Evolutionary conservation across 352 stramenopile species (phyloP).

Genomic region (Pythium monospermum): DNA sequence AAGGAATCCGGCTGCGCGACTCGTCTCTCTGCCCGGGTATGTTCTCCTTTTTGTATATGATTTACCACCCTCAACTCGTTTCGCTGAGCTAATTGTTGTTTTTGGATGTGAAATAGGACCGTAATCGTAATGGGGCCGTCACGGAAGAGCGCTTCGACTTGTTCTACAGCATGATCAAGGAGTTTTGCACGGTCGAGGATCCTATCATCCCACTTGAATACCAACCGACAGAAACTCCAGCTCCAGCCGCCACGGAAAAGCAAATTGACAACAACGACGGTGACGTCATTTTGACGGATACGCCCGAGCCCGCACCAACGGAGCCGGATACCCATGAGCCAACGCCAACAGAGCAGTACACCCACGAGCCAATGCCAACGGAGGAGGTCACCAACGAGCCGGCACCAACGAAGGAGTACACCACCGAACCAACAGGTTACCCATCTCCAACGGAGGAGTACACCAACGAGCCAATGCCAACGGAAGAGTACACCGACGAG

Average conservation of each 20-base stretch:
- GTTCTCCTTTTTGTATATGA: too few relatives aligned
- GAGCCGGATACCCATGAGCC: not conserved
- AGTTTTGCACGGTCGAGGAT: slow-evolving; percentile 4
- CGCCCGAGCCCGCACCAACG: not conserved
- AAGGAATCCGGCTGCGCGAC: slow-evolving; percentile 1
- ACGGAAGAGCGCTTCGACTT: slow-evolving; percentile 1
- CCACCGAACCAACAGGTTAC: too few relatives aligned
- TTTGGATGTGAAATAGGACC: not conserved
- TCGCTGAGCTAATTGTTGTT: too few relatives aligned
- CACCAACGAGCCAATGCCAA: not conserved
- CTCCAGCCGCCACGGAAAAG: not conserved
- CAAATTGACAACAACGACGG: not conserved
- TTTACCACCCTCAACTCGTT: too few relatives aligned
- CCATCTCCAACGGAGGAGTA: not conserved
- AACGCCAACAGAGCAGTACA: not conserved
- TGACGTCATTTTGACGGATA: not conserved
- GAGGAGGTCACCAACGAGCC: not conserved
- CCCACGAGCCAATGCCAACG: not conserved
- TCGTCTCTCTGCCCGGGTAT: not conserved
- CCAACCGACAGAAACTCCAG: slow-evolving; percentile 1
- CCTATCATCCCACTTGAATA: slow-evolving; percentile 1
- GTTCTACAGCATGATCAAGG: slow-evolving; percentile 9
- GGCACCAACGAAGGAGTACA: not conserved
- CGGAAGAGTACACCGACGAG: not conserved
- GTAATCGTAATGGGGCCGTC: not conserved